Base-by-base conservation (phyloP, 192 early-diverging fungal genomes). In the Obelidium mucronatum region DNA sequence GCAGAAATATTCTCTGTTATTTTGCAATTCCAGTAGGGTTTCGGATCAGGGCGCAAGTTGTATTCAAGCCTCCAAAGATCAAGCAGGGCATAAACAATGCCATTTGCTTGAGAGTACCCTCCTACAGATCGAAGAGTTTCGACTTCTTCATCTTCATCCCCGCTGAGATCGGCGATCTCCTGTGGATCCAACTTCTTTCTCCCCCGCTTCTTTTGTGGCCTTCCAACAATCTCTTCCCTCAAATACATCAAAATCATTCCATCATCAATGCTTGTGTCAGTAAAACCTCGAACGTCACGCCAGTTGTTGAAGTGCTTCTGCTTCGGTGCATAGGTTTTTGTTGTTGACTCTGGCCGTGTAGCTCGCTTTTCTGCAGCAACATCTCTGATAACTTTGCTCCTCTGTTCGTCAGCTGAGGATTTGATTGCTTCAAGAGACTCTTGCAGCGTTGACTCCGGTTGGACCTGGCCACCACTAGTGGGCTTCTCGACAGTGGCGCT, bases 241-340 rank as follows among this genome's bases (percentile, higher is more conserved):
- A 60, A 60, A 60, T 60, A 60, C 30, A 26, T 11, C 6, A 60
- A 11, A 26, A 60, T 60, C 58, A 60, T 60, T 28, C 6, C 8
- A 28, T 60, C 58, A 60, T 60, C 58, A 13, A 60, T 26, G n/a
- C 26, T 26, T 26, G 6, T 17, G 30, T 60, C 58, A 8, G 58
- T 26, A 30, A 60, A 60, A 6, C 15, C 8, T 26, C 28, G 6
- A n/a, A n/a, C 28, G 8, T 60, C 58, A 8, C 58, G 17, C 58
- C 58, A 60, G 8, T 8, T 22, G 48, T 51, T 51, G 48, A 51
- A 51, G 11, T 13, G 48, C 48, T 13, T 8, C 30, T 17, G 58
- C 58, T 60, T 60, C 30, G 58, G 58, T 6, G 17, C 58, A 26
- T 60, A 60, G 6, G 58, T 60, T 60, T 51, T 51, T 8, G 48